Conservation (phyloP, 2,329 filamentous ascomycete species). For the Albifimbria verrucaria region DNA sequence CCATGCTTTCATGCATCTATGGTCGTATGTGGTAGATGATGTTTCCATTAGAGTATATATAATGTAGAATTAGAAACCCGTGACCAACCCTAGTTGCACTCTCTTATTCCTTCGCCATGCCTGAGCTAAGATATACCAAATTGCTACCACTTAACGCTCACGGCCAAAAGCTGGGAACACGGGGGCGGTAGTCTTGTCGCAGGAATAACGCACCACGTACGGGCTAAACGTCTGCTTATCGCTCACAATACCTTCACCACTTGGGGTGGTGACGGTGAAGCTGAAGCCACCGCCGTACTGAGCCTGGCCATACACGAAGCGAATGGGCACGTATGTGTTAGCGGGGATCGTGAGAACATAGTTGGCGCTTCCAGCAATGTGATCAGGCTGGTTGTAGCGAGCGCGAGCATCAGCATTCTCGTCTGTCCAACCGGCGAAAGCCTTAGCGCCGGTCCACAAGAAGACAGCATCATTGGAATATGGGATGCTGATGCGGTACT, state of each 20-base stretch:
- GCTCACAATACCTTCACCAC: slow-evolving; percentile 8
- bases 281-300: slow-evolving; percentile 10
- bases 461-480: slow-evolving; percentile 12
- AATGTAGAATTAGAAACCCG: too few species aligned
- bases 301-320: slow-evolving; percentile 11
- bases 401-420: slow-evolving; percentile 15
- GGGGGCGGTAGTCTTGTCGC: slow-evolving; percentile 6
- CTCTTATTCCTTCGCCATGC: too few species aligned
- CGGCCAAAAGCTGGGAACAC: slow-evolving; percentile 5
- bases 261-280: slow-evolving; percentile 7
- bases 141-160: slow-evolving; percentile 1
- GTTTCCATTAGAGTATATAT: too few species aligned
- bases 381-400: slow-evolving; percentile 12
- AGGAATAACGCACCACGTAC: slow-evolving; percentile 8
- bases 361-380: slow-evolving; percentile 11
- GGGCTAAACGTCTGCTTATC: slow-evolving; percentile 1
- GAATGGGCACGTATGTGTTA: slow-evolving; percentile 10
- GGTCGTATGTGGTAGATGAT: too few species aligned
- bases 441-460: slow-evolving; percentile 15
- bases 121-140: too few species aligned
- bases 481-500: slow-evolving; percentile 16
- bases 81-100: too few species aligned
- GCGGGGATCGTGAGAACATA: slow-evolving; percentile 12
- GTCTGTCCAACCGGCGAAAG: slow-evolving; percentile 18
- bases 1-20: too few species aligned